Percentiles rank a stretch among this genome's conserved stretches.
Evolutionary conservation across 208 protist genomes (phyloP).

Genomic region (Naegleria lovaniensis): DNA sequence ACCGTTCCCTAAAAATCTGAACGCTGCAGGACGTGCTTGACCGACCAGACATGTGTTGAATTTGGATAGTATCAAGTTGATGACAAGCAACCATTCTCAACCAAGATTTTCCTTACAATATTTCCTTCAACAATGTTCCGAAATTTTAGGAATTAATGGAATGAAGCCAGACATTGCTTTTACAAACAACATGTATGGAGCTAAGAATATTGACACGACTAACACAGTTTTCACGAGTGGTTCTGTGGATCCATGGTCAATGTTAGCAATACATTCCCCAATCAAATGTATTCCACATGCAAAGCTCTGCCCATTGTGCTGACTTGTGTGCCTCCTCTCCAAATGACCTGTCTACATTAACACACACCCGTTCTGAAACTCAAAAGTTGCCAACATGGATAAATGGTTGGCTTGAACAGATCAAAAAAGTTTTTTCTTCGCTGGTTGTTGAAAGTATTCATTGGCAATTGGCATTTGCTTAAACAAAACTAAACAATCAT

Average conservation of each 20-base stretch:
- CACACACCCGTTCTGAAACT: neutral
- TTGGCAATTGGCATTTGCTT: no score
- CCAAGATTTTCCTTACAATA: slow-evolving; percentile 27
- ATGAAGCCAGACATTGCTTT: neutral
- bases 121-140: slow-evolving; percentile 18
- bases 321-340: neutral
- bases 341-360: neutral
- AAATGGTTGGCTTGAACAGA: neutral
- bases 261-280: neutral
- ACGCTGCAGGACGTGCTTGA: slow-evolving; percentile 32
- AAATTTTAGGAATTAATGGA: neutral
- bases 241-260: neutral
- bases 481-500: no score
- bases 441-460: no score
- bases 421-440: no score
- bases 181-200: slow-evolving; percentile 4
- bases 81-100: slow-evolving; percentile 31
- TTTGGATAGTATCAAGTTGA: slow-evolving; percentile 37
- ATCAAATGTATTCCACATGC: neutral
- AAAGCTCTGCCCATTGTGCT: no score
- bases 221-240: neutral
- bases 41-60: slow-evolving; percentile 36
- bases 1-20: slow-evolving; percentile 27
- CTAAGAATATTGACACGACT: neutral
- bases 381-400: neutral